phyloP scores from a whole-genome alignment of 1,284 basidiomycete genomes.

The Microbotryum saponariae region DNA sequence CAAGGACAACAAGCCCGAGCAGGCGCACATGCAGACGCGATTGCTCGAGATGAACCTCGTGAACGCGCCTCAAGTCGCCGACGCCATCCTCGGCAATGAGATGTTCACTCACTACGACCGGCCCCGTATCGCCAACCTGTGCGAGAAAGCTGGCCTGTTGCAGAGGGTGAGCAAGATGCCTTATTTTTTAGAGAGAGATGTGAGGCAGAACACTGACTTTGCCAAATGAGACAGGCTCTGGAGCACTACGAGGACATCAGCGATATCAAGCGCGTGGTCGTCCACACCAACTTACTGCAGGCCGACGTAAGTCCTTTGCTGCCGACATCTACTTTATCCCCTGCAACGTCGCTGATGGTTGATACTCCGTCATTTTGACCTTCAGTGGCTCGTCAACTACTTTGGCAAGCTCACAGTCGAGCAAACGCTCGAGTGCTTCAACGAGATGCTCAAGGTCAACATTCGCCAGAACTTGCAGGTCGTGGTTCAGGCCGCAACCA shows the following conservation, averaged over 20 bases:
- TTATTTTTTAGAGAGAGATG: background rate
- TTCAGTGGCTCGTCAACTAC: conserved; percentile 91
- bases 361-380: background rate
- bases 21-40: conserved; percentile 90
- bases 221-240: conserved; percentile 58
- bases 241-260: conserved; percentile 97
- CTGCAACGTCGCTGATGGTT: background rate
- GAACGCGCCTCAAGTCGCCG: conserved; percentile 96
- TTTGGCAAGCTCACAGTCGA: conserved; percentile 98
- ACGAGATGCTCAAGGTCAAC: conserved; percentile 96
- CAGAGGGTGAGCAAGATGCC: conserved; percentile 51
- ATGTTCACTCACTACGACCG: conserved; percentile 98
- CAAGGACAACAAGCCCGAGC: conserved; percentile 98
- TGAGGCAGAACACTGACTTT: background rate
- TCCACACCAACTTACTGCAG: conserved; percentile 81
- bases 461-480: conserved; percentile 96
- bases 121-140: conserved; percentile 93
- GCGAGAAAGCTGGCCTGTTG: conserved; percentile 93
- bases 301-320: conserved; percentile 55
- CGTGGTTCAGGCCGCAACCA: conserved; percentile 96
- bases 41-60: conserved; percentile 97
- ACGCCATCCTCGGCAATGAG: conserved; percentile 97
- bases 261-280: conserved; percentile 97
- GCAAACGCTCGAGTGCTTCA: conserved; percentile 90
- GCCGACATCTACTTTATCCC: background rate